Conservation (phyloP, 1,139 yeast species). For the Taphrina pruni region DNA sequence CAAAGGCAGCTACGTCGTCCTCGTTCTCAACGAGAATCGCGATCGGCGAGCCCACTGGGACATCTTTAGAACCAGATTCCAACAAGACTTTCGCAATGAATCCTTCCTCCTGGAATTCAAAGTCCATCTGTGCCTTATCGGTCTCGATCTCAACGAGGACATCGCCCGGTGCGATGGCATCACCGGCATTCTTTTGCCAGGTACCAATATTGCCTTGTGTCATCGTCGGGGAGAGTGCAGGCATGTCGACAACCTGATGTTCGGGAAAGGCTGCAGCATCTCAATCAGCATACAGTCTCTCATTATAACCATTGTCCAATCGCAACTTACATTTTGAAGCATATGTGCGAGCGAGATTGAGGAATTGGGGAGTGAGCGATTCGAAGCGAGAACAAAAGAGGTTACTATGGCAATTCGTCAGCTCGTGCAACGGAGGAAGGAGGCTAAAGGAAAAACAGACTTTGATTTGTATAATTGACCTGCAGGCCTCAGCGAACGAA, state of each 20-base stretch:
- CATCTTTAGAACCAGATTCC: slow-evolving; percentile 84
- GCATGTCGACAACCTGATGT: slow-evolving; percentile 77
- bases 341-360: slow-evolving; percentile 45
- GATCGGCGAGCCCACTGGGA: slow-evolving; percentile 88
- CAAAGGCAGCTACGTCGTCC: slow-evolving; percentile 84
- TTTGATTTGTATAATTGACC: slow-evolving; percentile 15
- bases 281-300: too few relatives aligned
- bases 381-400: slow-evolving; percentile 19
- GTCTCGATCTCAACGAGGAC: slow-evolving; percentile 96
- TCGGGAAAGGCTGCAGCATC: slow-evolving; percentile 54
- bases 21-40: slow-evolving; percentile 94
- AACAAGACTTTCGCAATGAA: slow-evolving; percentile 87
- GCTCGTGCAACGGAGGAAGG: not conserved
- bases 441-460: not conserved
- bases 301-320: too few relatives aligned
- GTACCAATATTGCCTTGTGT: slow-evolving; percentile 92
- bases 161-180: slow-evolving; percentile 81
- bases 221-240: slow-evolving; percentile 99
- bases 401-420: slow-evolving; percentile 9
- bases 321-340: slow-evolving; percentile 51
- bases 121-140: slow-evolving; percentile 98
- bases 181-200: slow-evolving; percentile 90
- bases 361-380: slow-evolving; percentile 31
- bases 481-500: slow-evolving; percentile 31
- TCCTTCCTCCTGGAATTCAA: slow-evolving; percentile 98